phyloP scores from a whole-genome alignment of 805 yeast genomes.

The Schwanniomyces sp. region DNA sequence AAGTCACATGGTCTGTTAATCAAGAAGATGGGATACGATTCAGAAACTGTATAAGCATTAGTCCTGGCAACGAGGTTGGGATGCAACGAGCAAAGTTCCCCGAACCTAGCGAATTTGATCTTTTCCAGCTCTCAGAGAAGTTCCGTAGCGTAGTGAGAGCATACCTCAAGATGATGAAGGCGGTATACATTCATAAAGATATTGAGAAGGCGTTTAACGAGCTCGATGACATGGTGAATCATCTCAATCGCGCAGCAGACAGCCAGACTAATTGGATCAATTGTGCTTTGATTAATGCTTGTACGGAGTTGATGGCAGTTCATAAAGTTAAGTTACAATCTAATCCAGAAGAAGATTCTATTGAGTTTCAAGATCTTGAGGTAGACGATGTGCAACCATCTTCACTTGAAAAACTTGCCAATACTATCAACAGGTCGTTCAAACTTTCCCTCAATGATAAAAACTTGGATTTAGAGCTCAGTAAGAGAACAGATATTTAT shows the following conservation, averaged over 20 bases:
- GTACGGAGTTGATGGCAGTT: constrained; percentile 41
- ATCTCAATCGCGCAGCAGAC: constrained; percentile 54
- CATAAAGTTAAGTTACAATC: constrained; percentile 34
- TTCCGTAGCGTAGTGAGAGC: constrained; percentile 31
- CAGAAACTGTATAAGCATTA: constrained; percentile 29
- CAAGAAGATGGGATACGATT: constrained; percentile 16
- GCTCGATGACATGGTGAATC: constrained; percentile 43
- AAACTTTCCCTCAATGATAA: constrained; percentile 79
- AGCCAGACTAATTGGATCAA: constrained; percentile 54
- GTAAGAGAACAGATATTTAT: constrained; percentile 66
- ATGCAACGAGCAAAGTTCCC: constrained; percentile 26
- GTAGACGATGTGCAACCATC: constrained; percentile 19
- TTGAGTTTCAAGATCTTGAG: constrained; percentile 18
- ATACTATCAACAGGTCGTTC: constrained; percentile 69
- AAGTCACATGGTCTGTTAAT: constrained; percentile 16
- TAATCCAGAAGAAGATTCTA: constrained; percentile 22
- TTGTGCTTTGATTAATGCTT: constrained; percentile 38
- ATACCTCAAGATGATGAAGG: constrained; percentile 35
- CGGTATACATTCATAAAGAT: constrained; percentile 31
- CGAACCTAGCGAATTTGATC: constrained; percentile 41
- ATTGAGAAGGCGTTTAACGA: constrained; percentile 30
- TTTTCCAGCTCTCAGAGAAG: constrained; percentile 35
- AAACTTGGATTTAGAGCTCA: constrained; percentile 45
- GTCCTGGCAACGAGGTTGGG: constrained; percentile 33
- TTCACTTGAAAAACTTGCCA: constrained; percentile 53